phyloP scores from a whole-genome alignment of 176 grass and related monocot species.

The Elaeis guineensis region DNA sequence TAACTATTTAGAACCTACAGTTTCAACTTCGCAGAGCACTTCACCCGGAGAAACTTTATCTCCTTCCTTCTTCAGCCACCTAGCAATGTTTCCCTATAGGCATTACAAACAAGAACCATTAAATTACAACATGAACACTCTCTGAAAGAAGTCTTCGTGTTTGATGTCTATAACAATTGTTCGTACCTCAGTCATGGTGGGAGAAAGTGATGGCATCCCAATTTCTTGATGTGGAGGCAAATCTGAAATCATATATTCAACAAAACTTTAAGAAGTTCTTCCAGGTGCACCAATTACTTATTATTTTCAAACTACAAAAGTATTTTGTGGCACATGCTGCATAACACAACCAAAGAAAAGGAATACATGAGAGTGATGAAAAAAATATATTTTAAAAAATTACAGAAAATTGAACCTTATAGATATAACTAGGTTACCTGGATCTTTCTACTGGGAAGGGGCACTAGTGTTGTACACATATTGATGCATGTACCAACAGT shows the following conservation, averaged over 20 bases:
- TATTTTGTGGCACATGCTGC: no score
- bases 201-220: slow-evolving; percentile 95
- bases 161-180: no score
- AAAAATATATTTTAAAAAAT: slow-evolving; percentile 1
- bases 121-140: slow-evolving; percentile 6
- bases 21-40: slow-evolving; percentile 94
- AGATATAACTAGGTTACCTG: neutral
- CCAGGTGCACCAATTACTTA: no score
- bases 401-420: neutral
- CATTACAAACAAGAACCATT: slow-evolving; percentile 14
- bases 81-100: slow-evolving; percentile 90
- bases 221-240: slow-evolving; percentile 72
- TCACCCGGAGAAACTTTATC: slow-evolving; percentile 82
- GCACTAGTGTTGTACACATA: neutral
- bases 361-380: neutral
- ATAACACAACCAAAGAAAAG: neutral
- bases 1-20: slow-evolving; percentile 38
- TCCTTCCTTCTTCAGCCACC: slow-evolving; percentile 96
- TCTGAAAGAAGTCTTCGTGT: no score
- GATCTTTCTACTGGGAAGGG: neutral
- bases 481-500: neutral
- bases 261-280: slow-evolving; percentile 18
- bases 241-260: slow-evolving; percentile 37
- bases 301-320: no score
- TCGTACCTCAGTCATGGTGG: slow-evolving; percentile 91